phyloP scores from a whole-genome alignment of 345 rosid species.

The Erysimum cheiranthoides region DNA sequence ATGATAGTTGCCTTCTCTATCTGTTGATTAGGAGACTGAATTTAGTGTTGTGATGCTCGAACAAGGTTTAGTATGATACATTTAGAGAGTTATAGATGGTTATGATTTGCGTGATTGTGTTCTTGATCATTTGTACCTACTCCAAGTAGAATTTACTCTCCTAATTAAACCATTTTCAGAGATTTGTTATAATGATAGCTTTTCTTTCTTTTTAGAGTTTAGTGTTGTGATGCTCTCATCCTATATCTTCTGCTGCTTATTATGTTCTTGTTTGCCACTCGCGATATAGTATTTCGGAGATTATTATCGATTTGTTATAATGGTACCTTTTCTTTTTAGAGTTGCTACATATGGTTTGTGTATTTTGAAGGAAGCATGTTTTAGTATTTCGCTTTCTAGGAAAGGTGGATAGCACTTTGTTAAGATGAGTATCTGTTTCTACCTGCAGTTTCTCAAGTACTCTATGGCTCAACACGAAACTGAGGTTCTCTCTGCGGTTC shows the following conservation, averaged over 20 bases:
- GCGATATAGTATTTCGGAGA: neutral
- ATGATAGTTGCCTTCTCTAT: neutral
- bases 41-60: neutral
- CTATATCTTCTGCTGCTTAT: too few species aligned
- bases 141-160: neutral
- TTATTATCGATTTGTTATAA: conserved; percentile 7
- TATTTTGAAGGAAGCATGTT: neutral
- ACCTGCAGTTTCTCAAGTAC: conserved; percentile 62
- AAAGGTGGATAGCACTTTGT: neutral
- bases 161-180: neutral
- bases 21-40: neutral
- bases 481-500: conserved; percentile 67
- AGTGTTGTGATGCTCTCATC: too few species aligned
- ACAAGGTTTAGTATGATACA: neutral
- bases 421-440: conserved; percentile 9
- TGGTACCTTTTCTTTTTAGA: conserved; percentile 1
- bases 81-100: neutral
- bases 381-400: conserved; percentile 2
- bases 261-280: too few species aligned
- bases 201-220: neutral
- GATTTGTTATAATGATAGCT: conserved; percentile 18
- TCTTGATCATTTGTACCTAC: neutral
- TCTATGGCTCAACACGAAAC: conserved; percentile 62
- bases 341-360: neutral
- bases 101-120: conserved; percentile 15